These are phyloP conservation scores for Ascochyta clinopodiicola DNA, from an alignment of 2,329 filamentous ascomycete genomes.

Conservation along the genomic window DNA sequence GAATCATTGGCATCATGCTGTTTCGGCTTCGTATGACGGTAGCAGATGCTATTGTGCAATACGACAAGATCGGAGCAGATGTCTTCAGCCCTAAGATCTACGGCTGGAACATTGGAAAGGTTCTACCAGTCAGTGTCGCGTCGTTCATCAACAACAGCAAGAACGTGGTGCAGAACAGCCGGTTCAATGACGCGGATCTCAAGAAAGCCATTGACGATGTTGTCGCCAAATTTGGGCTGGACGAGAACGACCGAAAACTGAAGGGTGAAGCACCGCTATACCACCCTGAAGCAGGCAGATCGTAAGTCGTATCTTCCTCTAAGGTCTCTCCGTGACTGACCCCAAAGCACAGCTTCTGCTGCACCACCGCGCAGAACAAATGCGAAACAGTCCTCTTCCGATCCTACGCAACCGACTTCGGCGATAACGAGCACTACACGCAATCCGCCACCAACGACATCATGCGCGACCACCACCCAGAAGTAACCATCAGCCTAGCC, in stretches of 20 bases:
- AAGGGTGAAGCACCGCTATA: constrained; percentile 4
- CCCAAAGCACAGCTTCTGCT: not conserved
- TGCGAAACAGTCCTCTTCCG: constrained; percentile 2
- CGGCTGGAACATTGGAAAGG: constrained; percentile 4
- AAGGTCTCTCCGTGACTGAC: no score
- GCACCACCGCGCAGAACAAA: constrained; percentile 3
- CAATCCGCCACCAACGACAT: not conserved
- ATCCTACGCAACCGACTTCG: not conserved
- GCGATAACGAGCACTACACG: constrained; percentile 1
- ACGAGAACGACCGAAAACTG: not conserved
- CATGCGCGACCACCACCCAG: not conserved
- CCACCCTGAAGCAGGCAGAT: not conserved
- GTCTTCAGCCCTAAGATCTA: constrained; percentile 9
- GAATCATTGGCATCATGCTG: constrained; percentile 10
- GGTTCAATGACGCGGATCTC: constrained; percentile 1
- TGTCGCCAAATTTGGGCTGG: not conserved
- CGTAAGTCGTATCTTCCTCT: not conserved
- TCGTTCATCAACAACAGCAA: constrained; percentile 11
- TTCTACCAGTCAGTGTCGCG: not conserved
- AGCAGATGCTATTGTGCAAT: not conserved
- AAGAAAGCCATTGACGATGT: constrained; percentile 6
- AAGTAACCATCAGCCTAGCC: constrained; percentile 3
- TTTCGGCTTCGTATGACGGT: constrained; percentile 4
- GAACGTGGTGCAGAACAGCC: constrained; percentile 3
- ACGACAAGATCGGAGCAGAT: constrained; percentile 3